Base-by-base conservation (phyloP, 768 basidiomycete species). In the Gloeopeniophorella convolvens region DNA sequence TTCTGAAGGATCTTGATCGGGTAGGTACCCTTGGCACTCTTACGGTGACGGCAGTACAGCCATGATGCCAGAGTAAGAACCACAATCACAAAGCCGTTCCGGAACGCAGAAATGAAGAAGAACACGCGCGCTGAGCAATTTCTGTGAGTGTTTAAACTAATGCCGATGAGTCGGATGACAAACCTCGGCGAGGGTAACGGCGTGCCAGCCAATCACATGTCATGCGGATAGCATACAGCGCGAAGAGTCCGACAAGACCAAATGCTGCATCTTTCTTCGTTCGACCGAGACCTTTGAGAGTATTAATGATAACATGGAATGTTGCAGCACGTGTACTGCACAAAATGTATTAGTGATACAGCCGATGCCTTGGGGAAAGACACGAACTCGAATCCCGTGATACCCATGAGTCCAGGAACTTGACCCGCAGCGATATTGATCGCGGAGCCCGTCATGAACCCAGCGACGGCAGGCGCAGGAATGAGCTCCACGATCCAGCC, bases 371-470 rank as follows among this genome's bases (percentile, higher is more conserved):
- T n/a, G 15, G 21, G 36, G 43, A 7, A 24, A 11, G 13, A 35
- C 2, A 70, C 84, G 60, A 53, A 89, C 89, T 88, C 76, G 65
- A 96, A 89, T 23, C 83, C 84, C 46, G 80, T 73, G 48, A 90
- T 86, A 20, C 94, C 96, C 73, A 99, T 80, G 37, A 99, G 66
- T 0, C 84, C 86, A 2, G 95, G 92, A 4, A 96, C 75, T 68
- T 99, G 95, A 28, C 90, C 82, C 15, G 82, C 75, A 13, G 82
- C 84, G 59, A 98, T 98, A 64, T 74, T 93, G 69, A 97, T 81
- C 30, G 95, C 95, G n/a, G 89, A 93, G 16, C 95, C 95, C 0
- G 95, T 98, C 93, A 99, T 96, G 71, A 95, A 89, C 16, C 85
- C 86, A 59, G 83, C 85, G 52, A 91, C 83, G 2, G 88, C 89